Percentiles rank a stretch among this genome's conserved stretches.
Conservation (phyloP, 768 basidiomycete species). For the Lactarius quietus region DNA sequence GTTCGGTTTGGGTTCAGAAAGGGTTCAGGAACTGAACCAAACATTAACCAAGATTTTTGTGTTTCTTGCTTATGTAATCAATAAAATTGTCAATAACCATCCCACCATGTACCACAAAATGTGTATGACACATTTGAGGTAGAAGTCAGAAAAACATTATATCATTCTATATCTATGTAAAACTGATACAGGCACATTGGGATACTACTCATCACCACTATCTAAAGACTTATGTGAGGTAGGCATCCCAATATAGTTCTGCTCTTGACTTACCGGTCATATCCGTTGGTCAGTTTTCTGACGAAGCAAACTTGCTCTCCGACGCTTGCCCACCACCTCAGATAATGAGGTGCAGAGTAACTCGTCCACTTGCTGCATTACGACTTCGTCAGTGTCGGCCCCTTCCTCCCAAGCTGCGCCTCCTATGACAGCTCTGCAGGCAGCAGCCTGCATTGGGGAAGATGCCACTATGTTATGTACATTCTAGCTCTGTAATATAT, state of each 20-base stretch:
- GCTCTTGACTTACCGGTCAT: conserved; percentile 51
- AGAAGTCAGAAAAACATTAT: too few species aligned
- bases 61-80: too few species aligned
- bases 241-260: background rate
- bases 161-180: too few species aligned
- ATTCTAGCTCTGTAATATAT: conserved; percentile 9
- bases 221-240: too few species aligned
- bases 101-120: too few species aligned
- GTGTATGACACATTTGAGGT: too few species aligned
- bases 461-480: background rate
- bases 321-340: conserved; percentile 72
- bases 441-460: conserved; percentile 26
- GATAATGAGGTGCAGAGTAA: conserved; percentile 56
- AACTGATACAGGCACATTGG: too few species aligned
- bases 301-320: conserved; percentile 73
- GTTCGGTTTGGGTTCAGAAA: too few species aligned
- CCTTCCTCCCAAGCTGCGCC: conserved; percentile 27
- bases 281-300: conserved; percentile 62
- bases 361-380: conserved; percentile 47
- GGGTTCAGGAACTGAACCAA: too few species aligned
- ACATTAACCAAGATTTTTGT: too few species aligned
- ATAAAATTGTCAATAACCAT: too few species aligned
- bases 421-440: conserved; percentile 11
- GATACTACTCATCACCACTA: too few species aligned
- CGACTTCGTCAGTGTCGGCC: conserved; percentile 15